Evolutionary conservation across 306 rosid species (phyloP), one percentile per base, ranked within the genome.

Genomic region (Delonix regia): DNA sequence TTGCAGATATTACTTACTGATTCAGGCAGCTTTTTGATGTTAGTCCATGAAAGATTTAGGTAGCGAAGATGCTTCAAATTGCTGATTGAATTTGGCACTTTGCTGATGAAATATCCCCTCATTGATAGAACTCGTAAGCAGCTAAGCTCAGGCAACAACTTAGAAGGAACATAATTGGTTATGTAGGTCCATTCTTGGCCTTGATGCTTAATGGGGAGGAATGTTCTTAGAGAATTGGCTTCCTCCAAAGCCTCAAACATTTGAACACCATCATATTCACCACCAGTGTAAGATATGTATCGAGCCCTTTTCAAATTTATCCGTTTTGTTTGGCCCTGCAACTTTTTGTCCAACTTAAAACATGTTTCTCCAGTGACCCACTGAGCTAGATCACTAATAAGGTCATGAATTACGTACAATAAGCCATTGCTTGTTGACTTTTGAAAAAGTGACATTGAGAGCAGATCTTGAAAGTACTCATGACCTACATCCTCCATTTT

Each of bases 401-500:
- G 69, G 27, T 74, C 56, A 27, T 74, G 78, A 44, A 74, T 74
- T 5, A 41, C 69, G 24, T 57, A 57, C 55, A 55, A 73, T 25
- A 39, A 36, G 6, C 7, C 41, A 36, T 36, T 36, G 41, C 41
- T 36, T 36, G 41, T 36, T 36, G 41, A 36, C 41, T 36, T 36
- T 36, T 36, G 6, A 8, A 36, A 36, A 36, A 36, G 47, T 19
- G 78, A 86, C 28, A 64, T 12, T 33, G 74, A 55, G 48, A 25
- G 21, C 3, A 85, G 69, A 4, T 67, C 83, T 36, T 44, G 48
- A 24, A 80, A 73, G 78, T 39, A 57, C 18, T 73, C 55, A 56
- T 39, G 42, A n/a, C 78, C 78, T 3, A 73, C 42, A 66, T 70
- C 79, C 75, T 81, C 82, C 73, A 74, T 56, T 73, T 57, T 10